These are phyloP conservation scores for Boletus rufocinnamomeus DNA, from an alignment of 768 basidiomycete genomes.

Conservation along the genomic window DNA sequence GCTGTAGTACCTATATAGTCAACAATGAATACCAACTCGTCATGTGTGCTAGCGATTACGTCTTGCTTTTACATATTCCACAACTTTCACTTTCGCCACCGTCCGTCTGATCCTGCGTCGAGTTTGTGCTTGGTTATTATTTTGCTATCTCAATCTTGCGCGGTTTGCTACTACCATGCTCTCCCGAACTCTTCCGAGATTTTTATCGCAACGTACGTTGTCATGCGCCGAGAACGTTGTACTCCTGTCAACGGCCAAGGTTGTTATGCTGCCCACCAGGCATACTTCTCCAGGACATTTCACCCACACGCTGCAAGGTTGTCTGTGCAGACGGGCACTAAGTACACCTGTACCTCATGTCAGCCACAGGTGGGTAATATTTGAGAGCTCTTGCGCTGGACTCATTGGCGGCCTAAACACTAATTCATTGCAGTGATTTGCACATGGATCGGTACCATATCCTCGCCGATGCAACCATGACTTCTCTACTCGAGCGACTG, in stretches of 20 bases:
- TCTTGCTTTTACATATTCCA: neutral
- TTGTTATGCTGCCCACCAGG: neutral
- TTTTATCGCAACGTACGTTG: conserved; percentile 12
- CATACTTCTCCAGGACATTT: neutral
- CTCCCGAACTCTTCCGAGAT: conserved; percentile 20
- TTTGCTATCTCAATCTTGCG: neutral
- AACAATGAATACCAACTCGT: neutral
- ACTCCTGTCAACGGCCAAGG: conserved; percentile 11
- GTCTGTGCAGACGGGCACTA: conserved; percentile 24
- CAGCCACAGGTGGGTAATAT: conserved; percentile 49
- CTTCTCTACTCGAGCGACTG: conserved; percentile 66
- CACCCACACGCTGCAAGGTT: conserved; percentile 1
- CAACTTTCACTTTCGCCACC: neutral
- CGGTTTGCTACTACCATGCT: conserved; percentile 16
- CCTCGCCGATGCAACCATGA: conserved; percentile 79
- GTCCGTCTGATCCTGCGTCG: neutral
- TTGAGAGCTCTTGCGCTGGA: neutral
- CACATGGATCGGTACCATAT: conserved; percentile 66
- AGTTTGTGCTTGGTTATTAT: neutral
- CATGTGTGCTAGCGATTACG: neutral
- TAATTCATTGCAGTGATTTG: conserved; percentile 43
- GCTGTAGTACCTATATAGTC: conserved; percentile 11
- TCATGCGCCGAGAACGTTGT: conserved; percentile 1
- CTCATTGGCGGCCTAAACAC: neutral
- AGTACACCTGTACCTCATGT: conserved; percentile 61